A percentile compares a stretch with the other conserved stretches of the same genome.
Evolutionary conservation across 2,329 filamentous ascomycete genomes (phyloP).

Genomic region (Thielaviopsis populi): DNA sequence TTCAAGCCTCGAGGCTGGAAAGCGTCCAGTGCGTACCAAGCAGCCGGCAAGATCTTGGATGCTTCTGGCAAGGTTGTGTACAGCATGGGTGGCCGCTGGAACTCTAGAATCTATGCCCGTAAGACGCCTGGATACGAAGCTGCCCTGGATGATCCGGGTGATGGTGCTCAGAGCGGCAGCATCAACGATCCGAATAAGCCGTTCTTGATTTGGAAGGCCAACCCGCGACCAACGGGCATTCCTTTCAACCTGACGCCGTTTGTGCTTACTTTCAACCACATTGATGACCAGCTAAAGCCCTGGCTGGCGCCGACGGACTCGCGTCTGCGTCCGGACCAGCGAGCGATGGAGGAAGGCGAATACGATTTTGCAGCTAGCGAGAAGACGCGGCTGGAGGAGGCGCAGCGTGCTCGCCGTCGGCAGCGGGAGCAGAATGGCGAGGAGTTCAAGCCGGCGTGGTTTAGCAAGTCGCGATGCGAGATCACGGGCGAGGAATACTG

Average conservation of each 20-base stretch:
- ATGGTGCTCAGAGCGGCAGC: slow-evolving; percentile 33
- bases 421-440: slow-evolving; percentile 62
- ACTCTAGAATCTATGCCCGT: slow-evolving; percentile 90
- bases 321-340: slow-evolving; percentile 79
- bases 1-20: slow-evolving; percentile 97
- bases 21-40: slow-evolving; percentile 76
- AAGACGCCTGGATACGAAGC: slow-evolving; percentile 83
- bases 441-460: slow-evolving; percentile 77
- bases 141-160: slow-evolving; percentile 43
- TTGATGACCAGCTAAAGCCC: slow-evolving; percentile 64
- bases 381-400: slow-evolving; percentile 90
- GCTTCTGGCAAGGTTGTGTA: slow-evolving; percentile 65
- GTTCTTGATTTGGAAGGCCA: slow-evolving; percentile 85
- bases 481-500: slow-evolving; percentile 81
- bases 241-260: slow-evolving; percentile 97
- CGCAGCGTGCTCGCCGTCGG: slow-evolving; percentile 62
- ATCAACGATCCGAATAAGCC: slow-evolving; percentile 56
- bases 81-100: slow-evolving; percentile 90
- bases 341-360: slow-evolving; percentile 96
- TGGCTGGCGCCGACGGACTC: slow-evolving; percentile 86
- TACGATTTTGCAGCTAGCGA: slow-evolving; percentile 87
- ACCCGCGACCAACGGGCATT: slow-evolving; percentile 64
- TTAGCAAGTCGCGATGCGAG: slow-evolving; percentile 54
- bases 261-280: slow-evolving; percentile 81
- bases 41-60: slow-evolving; percentile 74